phyloP scores from a whole-genome alignment of 306 rosid species.

The Cucurbita moschata region DNA sequence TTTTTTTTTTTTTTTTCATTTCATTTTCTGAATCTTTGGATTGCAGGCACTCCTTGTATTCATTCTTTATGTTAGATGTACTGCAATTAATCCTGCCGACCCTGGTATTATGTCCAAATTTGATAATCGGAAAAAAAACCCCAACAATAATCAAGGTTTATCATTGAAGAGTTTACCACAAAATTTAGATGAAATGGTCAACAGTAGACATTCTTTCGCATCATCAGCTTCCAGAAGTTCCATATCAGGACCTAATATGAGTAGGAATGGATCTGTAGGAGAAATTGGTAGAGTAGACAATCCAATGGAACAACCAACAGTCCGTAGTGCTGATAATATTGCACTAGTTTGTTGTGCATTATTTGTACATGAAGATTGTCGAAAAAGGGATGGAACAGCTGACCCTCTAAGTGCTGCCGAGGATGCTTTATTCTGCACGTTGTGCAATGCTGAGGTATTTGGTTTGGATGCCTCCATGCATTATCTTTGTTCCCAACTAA shows the following conservation, averaged over 20 bases:
- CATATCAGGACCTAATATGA: conserved; percentile 41
- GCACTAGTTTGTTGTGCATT: conserved; percentile 60
- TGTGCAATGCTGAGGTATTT: conserved; percentile 93
- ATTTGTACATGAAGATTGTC: conserved; percentile 80
- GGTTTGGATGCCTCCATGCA: background rate
- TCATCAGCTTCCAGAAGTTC: conserved; percentile 75
- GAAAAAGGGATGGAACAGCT: conserved; percentile 44
- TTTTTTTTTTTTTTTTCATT: too few relatives aligned
- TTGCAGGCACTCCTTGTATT: conserved; percentile 85
- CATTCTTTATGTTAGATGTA: conserved; percentile 82
- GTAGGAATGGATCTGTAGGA: conserved; percentile 77
- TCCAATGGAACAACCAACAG: conserved; percentile 23
- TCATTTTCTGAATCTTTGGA: conserved; percentile 13
- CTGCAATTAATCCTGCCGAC: conserved; percentile 97
- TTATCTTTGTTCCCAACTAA: background rate
- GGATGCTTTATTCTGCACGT: conserved; percentile 91
- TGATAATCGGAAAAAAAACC: conserved; percentile 24
- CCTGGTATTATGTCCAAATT: conserved; percentile 89
- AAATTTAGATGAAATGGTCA: conserved; percentile 37
- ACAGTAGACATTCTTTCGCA: conserved; percentile 38
- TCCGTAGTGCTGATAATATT: conserved; percentile 25
- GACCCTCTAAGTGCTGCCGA: conserved; percentile 61
- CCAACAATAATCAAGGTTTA: conserved; percentile 29
- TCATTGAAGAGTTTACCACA: conserved; percentile 39
- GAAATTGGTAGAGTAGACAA: conserved; percentile 39